phyloP scores from a whole-genome alignment of 768 basidiomycete genomes.

The Pholiota microspora region DNA sequence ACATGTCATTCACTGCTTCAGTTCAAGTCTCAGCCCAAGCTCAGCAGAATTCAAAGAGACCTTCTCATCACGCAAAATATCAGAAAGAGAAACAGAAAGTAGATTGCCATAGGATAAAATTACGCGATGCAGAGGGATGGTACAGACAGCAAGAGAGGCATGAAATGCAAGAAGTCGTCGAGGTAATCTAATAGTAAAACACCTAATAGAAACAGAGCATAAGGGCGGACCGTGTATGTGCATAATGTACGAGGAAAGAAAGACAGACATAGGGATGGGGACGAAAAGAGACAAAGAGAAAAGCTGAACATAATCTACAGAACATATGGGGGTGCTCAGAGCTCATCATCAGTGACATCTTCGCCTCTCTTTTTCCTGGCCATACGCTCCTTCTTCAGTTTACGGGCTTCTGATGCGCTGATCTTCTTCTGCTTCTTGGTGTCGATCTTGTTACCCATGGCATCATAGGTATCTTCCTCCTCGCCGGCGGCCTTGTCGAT shows the following conservation, averaged over 20 bases:
- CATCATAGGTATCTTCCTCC: conserved; percentile 83
- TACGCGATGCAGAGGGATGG: conserved; percentile 10
- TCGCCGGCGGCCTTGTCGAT: conserved; percentile 94
- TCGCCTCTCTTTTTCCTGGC: conserved; percentile 86
- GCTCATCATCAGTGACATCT: conserved; percentile 70
- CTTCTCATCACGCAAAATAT: background rate
- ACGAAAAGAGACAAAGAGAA: conserved; percentile 8
- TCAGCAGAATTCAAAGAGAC: background rate
- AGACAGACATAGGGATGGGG: background rate
- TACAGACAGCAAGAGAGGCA: background rate
- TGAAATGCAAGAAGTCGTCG: conserved; percentile 9
- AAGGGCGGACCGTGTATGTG: conserved; percentile 15
- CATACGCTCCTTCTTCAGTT: conserved; percentile 96
- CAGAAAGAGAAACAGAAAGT: conserved; percentile 13
- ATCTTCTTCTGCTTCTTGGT: conserved; percentile 85
- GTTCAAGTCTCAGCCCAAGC: too few species aligned
- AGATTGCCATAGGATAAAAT: conserved; percentile 23
- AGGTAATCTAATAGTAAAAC: conserved; percentile 16
- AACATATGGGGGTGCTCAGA: conserved; percentile 32
- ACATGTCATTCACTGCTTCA: too few species aligned
- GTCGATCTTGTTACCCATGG: conserved; percentile 97
- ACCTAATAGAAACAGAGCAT: conserved; percentile 22
- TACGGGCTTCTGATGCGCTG: conserved; percentile 79
- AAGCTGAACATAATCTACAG: conserved; percentile 12
- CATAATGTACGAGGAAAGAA: background rate